A percentile compares a stretch with the other conserved stretches of the same genome.
phyloP scores from a whole-genome alignment of 1,139 yeast genomes.

The Debaryomycetaceae sp. region DNA sequence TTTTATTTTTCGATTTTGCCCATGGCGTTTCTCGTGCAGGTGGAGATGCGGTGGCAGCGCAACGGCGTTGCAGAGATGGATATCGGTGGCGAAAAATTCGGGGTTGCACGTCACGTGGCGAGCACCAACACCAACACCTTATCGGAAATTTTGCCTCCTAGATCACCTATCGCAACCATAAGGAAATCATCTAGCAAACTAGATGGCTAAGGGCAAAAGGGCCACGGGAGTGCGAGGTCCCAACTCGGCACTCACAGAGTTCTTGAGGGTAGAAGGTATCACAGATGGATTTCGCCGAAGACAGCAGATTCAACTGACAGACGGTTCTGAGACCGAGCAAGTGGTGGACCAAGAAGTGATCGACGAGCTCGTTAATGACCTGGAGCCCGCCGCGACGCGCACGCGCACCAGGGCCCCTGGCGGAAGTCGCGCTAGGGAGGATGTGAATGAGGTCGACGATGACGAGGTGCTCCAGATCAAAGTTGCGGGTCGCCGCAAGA shows the following conservation, averaged over 20 bases:
- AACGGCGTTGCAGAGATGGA: too few species aligned
- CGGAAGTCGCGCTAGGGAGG: slow-evolving; percentile 8
- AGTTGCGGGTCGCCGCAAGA: slow-evolving; percentile 38
- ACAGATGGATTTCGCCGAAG: slow-evolving; percentile 73
- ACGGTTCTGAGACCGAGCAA: slow-evolving; percentile 11
- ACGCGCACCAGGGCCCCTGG: not conserved
- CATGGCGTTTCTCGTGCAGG: too few species aligned
- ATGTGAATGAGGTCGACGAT: slow-evolving; percentile 13
- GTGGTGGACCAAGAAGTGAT: not conserved
- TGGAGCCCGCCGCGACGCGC: slow-evolving; percentile 4
- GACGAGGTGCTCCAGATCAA: slow-evolving; percentile 32
- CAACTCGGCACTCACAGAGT: slow-evolving; percentile 74
- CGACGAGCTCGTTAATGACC: slow-evolving; percentile 1
- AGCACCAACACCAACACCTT: too few species aligned
- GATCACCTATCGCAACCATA: too few species aligned
- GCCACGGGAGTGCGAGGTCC: slow-evolving; percentile 62
- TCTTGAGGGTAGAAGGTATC: slow-evolving; percentile 77
- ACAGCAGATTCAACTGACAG: slow-evolving; percentile 14
- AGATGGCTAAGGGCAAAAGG: slow-evolving; percentile 22
- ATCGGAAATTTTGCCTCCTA: too few species aligned
- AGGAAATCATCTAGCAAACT: too few species aligned
- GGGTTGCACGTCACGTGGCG: too few species aligned
- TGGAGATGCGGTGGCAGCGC: too few species aligned
- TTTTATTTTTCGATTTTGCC: too few species aligned
- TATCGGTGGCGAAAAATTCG: too few species aligned